These are phyloP conservation scores for Oryza australiensis DNA, from an alignment of 176 grass and related monocot species.

Conservation along the genomic window DNA sequence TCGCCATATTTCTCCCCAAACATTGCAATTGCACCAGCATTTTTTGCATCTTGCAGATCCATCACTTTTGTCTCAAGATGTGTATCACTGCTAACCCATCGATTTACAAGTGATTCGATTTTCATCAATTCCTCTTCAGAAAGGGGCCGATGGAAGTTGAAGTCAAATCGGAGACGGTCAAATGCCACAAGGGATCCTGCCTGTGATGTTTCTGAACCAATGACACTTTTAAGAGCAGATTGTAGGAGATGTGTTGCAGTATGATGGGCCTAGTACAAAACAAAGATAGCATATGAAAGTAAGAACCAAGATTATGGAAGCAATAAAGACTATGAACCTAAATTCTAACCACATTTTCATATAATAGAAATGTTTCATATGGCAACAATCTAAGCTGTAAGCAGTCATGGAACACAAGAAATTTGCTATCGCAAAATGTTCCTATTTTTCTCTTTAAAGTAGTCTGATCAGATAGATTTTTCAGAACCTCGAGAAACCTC, in stretches of 20 bases:
- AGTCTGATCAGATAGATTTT: background rate
- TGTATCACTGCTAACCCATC: conserved; percentile 69
- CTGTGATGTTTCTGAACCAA: conserved; percentile 91
- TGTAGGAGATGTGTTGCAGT: conserved; percentile 97
- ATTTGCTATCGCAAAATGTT: conserved; percentile 20
- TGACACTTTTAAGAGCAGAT: conserved; percentile 74
- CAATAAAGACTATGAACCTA: background rate
- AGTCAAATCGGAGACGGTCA: conserved; percentile 94
- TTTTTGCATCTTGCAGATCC: conserved; percentile 87
- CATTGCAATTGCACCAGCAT: conserved; percentile 93
- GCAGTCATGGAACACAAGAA: background rate
- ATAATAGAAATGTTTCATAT: conserved; percentile 11
- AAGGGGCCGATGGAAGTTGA: conserved; percentile 85
- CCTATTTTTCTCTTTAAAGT: conserved; percentile 14
- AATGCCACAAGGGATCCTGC: conserved; percentile 95
- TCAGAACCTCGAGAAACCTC: background rate
- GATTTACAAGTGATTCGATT: conserved; percentile 86
- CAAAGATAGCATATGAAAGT: conserved; percentile 26
- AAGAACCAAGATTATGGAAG: conserved; percentile 6
- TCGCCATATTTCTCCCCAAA: conserved; percentile 97
- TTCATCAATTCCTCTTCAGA: conserved; percentile 66
- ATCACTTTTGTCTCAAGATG: conserved; percentile 87
- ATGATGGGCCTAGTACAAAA: conserved; percentile 73
- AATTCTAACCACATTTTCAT: conserved; percentile 1
- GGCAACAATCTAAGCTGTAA: conserved; percentile 3